Conservation (phyloP, 345 rosid genomes). For the Lepidium africanum region DNA sequence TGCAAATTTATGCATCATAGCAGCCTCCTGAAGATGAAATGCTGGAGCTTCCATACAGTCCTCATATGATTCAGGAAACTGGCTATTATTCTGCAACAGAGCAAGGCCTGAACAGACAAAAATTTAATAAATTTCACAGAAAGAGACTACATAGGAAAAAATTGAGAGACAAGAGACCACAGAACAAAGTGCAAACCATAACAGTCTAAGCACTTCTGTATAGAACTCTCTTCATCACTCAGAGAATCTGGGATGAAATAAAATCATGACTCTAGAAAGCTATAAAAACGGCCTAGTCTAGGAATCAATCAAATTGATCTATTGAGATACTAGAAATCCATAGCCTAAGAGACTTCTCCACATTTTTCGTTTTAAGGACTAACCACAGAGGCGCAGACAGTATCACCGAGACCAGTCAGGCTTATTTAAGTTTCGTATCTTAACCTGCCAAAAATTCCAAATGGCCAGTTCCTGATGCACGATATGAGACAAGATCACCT, state of each 20-base stretch:
- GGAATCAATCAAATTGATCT: neutral
- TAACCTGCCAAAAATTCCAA: slow-evolving; percentile 85
- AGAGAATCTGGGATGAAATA: neutral
- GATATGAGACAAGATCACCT: slow-evolving; percentile 91
- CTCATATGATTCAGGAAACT: slow-evolving; percentile 35
- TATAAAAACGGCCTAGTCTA: too few relatives aligned
- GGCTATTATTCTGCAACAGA: slow-evolving; percentile 53
- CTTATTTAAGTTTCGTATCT: neutral
- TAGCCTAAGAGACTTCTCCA: neutral
- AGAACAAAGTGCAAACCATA: neutral
- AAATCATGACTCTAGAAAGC: neutral
- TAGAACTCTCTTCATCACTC: neutral
- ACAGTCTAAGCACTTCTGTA: neutral
- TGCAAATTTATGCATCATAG: slow-evolving; percentile 69
- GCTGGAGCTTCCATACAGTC: slow-evolving; percentile 51
- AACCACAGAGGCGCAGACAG: neutral
- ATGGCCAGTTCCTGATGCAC: slow-evolving; percentile 92
- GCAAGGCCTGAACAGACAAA: slow-evolving; percentile 64
- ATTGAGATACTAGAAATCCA: neutral
- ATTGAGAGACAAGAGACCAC: neutral
- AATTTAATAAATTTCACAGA: neutral
- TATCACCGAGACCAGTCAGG: neutral
- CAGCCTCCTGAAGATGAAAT: slow-evolving; percentile 54
- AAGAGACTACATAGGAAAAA: neutral
- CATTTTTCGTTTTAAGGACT: neutral